These are phyloP conservation scores for Eimeria falciformis DNA, from an alignment of 169 alveolate genomes.

Conservation along the genomic window DNA sequence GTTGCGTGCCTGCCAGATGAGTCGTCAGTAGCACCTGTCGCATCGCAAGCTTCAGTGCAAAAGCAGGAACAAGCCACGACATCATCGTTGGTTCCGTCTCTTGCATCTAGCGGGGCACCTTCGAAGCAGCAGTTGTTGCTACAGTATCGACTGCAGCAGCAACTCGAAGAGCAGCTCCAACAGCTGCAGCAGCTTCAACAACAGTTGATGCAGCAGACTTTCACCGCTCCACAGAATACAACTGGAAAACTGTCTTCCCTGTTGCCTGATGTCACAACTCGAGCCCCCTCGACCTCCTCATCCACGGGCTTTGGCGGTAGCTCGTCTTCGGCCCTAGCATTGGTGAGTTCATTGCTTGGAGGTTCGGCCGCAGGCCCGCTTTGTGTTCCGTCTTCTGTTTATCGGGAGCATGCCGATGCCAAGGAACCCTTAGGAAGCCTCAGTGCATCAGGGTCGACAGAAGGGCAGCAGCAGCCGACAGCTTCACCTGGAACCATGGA, in stretches of 20 bases:
- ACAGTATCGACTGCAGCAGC: constrained; percentile 54
- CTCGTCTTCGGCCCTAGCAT: constrained; percentile 55
- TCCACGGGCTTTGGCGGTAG: constrained; percentile 22
- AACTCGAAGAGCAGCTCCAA: constrained; percentile 58
- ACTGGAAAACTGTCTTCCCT: background rate
- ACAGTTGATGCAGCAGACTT: constrained; percentile 60
- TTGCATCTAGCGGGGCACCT: constrained; percentile 18
- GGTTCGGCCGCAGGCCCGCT: constrained; percentile 32
- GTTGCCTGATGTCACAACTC: no score
- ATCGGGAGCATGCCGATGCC: background rate
- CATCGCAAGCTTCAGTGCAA: constrained; percentile 3
- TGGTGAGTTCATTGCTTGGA: constrained; percentile 55
- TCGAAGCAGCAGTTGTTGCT: constrained; percentile 33
- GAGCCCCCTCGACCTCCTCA: background rate
- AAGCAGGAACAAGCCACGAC: constrained; percentile 9
- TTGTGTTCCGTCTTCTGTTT: background rate
- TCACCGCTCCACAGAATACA: constrained; percentile 8
- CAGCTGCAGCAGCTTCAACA: constrained; percentile 59
- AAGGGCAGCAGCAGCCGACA: constrained; percentile 58
- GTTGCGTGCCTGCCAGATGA: background rate
- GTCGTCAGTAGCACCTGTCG: background rate
- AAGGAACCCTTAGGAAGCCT: constrained; percentile 1
- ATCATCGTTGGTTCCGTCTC: constrained; percentile 10
- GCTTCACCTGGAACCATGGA: background rate
- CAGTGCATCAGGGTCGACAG: background rate